Evolutionary conservation across 176 grass and related monocot genomes (phyloP), one percentile per base, ranked within the genome.

Genomic region (Eragrostis nindensis): DNA sequence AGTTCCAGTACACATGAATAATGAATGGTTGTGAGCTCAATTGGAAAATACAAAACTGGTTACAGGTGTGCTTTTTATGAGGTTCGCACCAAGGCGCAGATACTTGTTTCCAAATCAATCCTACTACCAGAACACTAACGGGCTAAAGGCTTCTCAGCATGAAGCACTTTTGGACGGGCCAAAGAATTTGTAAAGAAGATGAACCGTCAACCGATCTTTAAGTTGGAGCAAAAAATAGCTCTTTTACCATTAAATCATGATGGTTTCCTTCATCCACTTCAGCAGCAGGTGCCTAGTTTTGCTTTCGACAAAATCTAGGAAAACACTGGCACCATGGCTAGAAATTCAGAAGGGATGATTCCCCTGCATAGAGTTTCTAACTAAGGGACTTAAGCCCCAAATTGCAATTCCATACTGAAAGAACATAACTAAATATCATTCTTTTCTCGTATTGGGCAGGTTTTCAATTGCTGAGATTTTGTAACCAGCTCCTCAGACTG

Each of bases 1-100:
- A 72, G 77, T 16, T 56, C 39, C 30, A 7, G 62, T 56, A 81
- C n/a, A 27, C 84, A 81, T 54, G 19, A 1, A 56, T 21, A 73
- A 80, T 21, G 71, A 69, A 45, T 12, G 10, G 61, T 61, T 61
- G n/a, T 70, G 38, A 42, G 36, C 38, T 54, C 21, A 7, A 54
- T n/a, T 38, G 32, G 19, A 67, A 67, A 79, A 53, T 38, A 11
- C 40, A 7, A n/a, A 61, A 61, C 8, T 14, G 8, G 53, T 68
- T 26, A 36, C 10, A 79, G 54, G 46, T 42, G 19, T 5, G 53
- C 53, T 36, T 78, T 24, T 39, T 17, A 39, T 43, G 39, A 45
- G 7, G n/a, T 68, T 21, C 17, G 5, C 16, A 13, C 21, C 63
- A 42, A 41, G 63, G 15, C 10, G 24, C 54, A 15, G 18, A 8